These are phyloP conservation scores for Glycine latifolia DNA, from an alignment of 306 rosid genomes.

Conservation along the genomic window DNA sequence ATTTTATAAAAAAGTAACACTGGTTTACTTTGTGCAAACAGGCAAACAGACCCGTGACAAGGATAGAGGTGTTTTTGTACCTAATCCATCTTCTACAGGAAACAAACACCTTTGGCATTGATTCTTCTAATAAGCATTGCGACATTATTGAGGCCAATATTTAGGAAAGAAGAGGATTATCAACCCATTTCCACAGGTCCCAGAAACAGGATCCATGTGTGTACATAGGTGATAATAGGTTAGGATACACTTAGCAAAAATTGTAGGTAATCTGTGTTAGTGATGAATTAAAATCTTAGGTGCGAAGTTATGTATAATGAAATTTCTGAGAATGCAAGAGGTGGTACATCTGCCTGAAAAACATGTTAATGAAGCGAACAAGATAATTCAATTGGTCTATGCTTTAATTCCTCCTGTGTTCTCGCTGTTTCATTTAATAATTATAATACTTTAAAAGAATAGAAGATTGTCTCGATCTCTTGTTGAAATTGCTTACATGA, in stretches of 20 bases:
- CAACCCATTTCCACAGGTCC: constrained; percentile 19
- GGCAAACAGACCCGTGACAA: constrained; percentile 68
- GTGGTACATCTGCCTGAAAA: background rate
- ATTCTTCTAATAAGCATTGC: constrained; percentile 48
- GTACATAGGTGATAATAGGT: constrained; percentile 49
- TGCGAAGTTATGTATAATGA: constrained; percentile 18
- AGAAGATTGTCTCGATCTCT: background rate
- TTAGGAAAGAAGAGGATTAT: constrained; percentile 18
- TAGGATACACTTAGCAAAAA: constrained; percentile 43
- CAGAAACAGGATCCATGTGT: constrained; percentile 29
- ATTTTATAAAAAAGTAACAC: constrained; percentile 6
- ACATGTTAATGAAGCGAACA: constrained; percentile 17
- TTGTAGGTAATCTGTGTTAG: constrained; percentile 10
- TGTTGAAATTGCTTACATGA: constrained; percentile 12
- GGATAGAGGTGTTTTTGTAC: constrained; percentile 78
- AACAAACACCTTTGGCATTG: constrained; percentile 47
- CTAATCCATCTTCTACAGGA: constrained; percentile 74
- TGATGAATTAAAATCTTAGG: constrained; percentile 20
- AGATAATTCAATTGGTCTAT: background rate
- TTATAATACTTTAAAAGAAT: background rate
- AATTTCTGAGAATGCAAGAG: background rate
- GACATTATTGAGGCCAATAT: constrained; percentile 48
- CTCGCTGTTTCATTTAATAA: constrained; percentile 22
- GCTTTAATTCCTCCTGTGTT: constrained; percentile 5
- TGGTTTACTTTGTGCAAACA: constrained; percentile 47